Evolutionary conservation across 2,329 filamentous ascomycete species (phyloP).

Genomic region (Clarireedia hainanense): DNA sequence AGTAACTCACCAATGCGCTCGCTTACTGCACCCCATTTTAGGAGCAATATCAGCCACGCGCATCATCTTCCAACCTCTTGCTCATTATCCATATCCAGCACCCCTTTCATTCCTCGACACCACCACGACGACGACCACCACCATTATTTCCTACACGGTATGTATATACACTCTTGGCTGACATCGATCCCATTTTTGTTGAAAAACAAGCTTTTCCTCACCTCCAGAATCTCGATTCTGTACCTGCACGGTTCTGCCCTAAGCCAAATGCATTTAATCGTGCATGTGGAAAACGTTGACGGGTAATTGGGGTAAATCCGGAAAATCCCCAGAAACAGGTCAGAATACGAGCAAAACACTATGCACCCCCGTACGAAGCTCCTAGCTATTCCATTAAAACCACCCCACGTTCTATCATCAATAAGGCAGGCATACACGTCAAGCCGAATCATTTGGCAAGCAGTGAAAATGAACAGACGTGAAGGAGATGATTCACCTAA

Average conservation of each 20-base stretch:
- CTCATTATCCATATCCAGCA: not conserved
- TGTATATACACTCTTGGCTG: not conserved
- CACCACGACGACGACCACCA: not conserved
- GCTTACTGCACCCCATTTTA: not conserved
- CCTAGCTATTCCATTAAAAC: too few species aligned
- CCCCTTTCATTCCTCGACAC: too few species aligned
- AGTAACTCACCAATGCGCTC: too few species aligned
- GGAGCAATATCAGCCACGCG: not conserved
- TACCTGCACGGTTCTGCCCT: conserved; percentile 10
- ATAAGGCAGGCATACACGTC: too few species aligned
- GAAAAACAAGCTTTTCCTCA: conserved; percentile 5
- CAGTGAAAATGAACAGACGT: too few species aligned
- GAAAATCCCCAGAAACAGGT: not conserved
- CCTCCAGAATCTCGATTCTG: not conserved
- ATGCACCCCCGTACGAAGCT: too few species aligned
- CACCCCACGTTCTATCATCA: too few species aligned
- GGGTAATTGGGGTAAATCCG: not conserved
- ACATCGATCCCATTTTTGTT: not conserved
- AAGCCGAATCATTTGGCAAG: too few species aligned
- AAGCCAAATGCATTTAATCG: conserved; percentile 1
- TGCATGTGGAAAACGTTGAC: not conserved
- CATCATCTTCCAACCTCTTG: not conserved
- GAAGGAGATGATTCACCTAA: not conserved
- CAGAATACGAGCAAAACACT: not conserved
- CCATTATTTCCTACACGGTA: not conserved